Percentiles rank a stretch among this genome's conserved stretches.
Conservation (phyloP, 2,329 filamentous ascomycete species). For the Bipolaris bicolor region DNA sequence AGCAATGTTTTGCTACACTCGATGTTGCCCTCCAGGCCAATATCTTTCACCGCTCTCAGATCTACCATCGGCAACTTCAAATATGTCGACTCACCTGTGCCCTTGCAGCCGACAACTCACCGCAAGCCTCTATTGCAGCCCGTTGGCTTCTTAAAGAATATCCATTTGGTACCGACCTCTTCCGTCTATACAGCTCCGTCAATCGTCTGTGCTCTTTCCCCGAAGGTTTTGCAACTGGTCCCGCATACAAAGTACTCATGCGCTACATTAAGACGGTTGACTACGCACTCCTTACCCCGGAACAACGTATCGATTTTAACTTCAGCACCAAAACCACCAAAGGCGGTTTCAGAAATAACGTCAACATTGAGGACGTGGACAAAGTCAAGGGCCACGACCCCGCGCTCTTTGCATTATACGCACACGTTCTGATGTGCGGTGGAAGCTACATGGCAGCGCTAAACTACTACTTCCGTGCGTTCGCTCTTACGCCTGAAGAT, state of each 20-base stretch:
- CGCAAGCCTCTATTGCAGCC: slow-evolving; percentile 74
- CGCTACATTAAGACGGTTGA: slow-evolving; percentile 93
- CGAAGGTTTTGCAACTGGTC: slow-evolving; percentile 76
- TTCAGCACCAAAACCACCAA: slow-evolving; percentile 47
- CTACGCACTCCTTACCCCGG: slow-evolving; percentile 64
- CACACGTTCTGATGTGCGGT: slow-evolving; percentile 84
- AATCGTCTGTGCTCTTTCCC: slow-evolving; percentile 77
- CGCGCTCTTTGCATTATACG: slow-evolving; percentile 84
- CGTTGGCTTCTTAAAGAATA: slow-evolving; percentile 86
- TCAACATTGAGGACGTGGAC: slow-evolving; percentile 49
- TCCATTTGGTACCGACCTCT: slow-evolving; percentile 79
- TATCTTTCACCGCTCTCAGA: slow-evolving; percentile 75
- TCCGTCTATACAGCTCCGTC: slow-evolving; percentile 81
- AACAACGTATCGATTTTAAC: slow-evolving; percentile 54
- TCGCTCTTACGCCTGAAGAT: slow-evolving; percentile 75
- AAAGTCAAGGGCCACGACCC: slow-evolving; percentile 64
- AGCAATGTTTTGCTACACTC: slow-evolving; percentile 80
- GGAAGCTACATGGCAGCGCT: slow-evolving; percentile 83
- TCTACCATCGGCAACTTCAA: slow-evolving; percentile 74
- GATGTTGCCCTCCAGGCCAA: slow-evolving; percentile 79
- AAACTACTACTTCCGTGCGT: slow-evolving; percentile 77
- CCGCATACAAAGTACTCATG: slow-evolving; percentile 88
- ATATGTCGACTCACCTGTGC: slow-evolving; percentile 84
- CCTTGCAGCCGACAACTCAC: slow-evolving; percentile 76
- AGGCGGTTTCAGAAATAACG: slow-evolving; percentile 46